Conservation (phyloP, 257 asterid species). For the Striga asiatica region DNA sequence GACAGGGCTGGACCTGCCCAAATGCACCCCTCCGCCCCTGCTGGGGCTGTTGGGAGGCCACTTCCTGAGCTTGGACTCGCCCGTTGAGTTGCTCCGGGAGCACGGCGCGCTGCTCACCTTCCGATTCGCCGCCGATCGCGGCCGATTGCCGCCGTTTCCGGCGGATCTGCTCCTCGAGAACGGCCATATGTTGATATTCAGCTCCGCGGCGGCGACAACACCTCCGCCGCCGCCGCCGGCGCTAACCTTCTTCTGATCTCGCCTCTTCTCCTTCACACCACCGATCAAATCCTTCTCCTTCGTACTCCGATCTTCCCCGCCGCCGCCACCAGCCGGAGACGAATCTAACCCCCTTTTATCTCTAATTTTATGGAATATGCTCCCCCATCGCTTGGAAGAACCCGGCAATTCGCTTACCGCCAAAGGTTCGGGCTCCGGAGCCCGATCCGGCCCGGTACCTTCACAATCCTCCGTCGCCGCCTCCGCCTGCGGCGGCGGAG, state of each 20-base stretch:
- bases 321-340: not conserved
- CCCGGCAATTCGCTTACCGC: constrained; percentile 11
- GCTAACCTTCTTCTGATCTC: constrained; percentile 30
- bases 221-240: constrained; percentile 6
- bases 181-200: constrained; percentile 79
- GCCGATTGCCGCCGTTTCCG: constrained; percentile 58
- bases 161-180: constrained; percentile 82
- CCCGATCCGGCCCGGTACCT: constrained; percentile 20
- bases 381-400: constrained; percentile 56
- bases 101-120: constrained; percentile 80
- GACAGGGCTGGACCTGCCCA: constrained; percentile 63
- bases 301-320: not conserved
- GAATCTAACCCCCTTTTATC: constrained; percentile 17
- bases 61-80: constrained; percentile 56
- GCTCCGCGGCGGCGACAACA: constrained; percentile 43
- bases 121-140: constrained; percentile 28
- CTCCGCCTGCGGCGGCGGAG: constrained; percentile 1
- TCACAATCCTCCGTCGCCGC: not conserved
- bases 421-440: constrained; percentile 8
- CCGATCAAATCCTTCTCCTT: not conserved
- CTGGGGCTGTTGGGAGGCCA: constrained; percentile 60
- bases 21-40: constrained; percentile 46
- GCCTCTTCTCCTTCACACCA: constrained; percentile 26
- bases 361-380: constrained; percentile 37
- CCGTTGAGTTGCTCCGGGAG: constrained; percentile 62